Conservation (phyloP, 2,329 filamentous ascomycete species). For the Aureobasidium sp. region DNA sequence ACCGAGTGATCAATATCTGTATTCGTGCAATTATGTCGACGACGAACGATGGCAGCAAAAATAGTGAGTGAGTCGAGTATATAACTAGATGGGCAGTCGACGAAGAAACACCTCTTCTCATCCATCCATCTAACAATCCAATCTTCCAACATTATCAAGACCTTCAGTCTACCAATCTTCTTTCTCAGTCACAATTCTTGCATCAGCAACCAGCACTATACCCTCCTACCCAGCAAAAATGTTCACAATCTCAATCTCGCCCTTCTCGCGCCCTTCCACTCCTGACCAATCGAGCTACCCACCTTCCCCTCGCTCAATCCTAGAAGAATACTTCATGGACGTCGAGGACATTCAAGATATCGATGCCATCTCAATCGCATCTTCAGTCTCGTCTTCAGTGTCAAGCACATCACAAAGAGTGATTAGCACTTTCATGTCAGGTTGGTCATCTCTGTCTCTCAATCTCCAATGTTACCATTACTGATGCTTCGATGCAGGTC, state of each 20-base stretch:
- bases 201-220: not conserved
- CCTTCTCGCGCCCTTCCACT: not conserved
- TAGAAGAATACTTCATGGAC: slow-evolving; percentile 1
- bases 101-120: not conserved
- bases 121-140: not conserved
- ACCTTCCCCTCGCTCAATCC: not conserved
- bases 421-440: not conserved
- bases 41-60: not conserved
- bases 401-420: not conserved
- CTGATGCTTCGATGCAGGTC: not conserved
- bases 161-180: not conserved
- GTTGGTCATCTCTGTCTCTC: not conserved
- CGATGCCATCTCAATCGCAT: not conserved
- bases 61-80: not conserved
- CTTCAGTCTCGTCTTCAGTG: not conserved
- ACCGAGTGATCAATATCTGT: not conserved
- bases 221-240: not conserved
- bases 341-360: slow-evolving; percentile 4
- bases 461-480: not conserved
- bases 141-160: not conserved
- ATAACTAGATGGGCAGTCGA: not conserved
- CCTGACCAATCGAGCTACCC: not conserved
- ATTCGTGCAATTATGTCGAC: not conserved
- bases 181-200: too few relatives aligned
- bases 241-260: not conserved